Conservation (phyloP, 2,329 filamentous ascomycete species). For the Colletotrichum kahawae region DNA sequence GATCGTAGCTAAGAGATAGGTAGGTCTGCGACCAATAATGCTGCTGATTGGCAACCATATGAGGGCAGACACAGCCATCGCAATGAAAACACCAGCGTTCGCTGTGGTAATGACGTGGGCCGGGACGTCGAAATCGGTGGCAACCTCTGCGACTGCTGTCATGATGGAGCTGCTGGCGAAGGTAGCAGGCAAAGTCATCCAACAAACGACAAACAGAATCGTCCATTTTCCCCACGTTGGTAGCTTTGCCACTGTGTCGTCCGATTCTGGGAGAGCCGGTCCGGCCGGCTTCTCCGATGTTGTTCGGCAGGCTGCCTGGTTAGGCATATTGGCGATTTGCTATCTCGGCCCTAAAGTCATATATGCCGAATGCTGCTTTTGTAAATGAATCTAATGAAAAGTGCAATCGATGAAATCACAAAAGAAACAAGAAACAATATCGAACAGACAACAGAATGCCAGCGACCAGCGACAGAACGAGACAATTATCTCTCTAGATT, state of each 20-base stretch:
- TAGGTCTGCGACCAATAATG: not conserved
- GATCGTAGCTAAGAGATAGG: not conserved
- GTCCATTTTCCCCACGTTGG: conserved; percentile 18
- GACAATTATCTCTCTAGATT: not conserved
- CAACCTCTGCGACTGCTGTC: conserved; percentile 76
- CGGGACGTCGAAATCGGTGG: conserved; percentile 65
- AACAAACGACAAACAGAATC: conserved; percentile 23
- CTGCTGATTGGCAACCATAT: conserved; percentile 75
- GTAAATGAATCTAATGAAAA: not conserved
- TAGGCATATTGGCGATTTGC: not conserved
- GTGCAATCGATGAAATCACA: not conserved
- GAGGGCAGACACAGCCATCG: conserved; percentile 73
- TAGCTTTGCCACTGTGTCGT: not conserved
- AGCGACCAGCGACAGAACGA: not conserved
- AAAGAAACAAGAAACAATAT: not conserved
- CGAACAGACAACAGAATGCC: not conserved
- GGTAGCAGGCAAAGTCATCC: conserved; percentile 59
- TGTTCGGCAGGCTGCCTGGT: not conserved
- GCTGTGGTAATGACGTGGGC: conserved; percentile 74
- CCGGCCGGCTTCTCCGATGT: not conserved
- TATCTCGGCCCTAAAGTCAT: not conserved
- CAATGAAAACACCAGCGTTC: conserved; percentile 75
- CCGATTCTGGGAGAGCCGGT: not conserved
- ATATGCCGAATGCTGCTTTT: not conserved
- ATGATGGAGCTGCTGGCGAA: conserved; percentile 80